Evolutionary conservation across 345 rosid species (phyloP).

Genomic region (rapeseed (Brassica napus)): DNA sequence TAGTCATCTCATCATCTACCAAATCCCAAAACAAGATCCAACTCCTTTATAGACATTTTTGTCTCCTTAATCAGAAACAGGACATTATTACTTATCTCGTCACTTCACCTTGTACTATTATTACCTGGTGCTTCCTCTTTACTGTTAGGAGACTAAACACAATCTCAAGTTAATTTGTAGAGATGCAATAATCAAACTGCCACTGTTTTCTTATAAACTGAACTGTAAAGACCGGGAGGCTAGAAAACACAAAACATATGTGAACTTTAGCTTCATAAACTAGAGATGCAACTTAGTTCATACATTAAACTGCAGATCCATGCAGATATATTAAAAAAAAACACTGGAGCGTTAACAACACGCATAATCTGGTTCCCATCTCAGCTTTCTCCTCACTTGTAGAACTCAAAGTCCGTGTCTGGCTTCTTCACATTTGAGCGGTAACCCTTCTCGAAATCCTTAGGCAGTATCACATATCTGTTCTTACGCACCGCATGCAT

Average conservation of each 20-base stretch:
- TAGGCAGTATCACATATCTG: constrained; percentile 92
- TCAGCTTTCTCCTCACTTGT: constrained; percentile 55
- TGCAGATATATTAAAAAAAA: not conserved
- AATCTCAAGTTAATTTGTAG: not conserved
- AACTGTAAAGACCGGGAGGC: constrained; percentile 7
- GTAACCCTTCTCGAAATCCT: constrained; percentile 98
- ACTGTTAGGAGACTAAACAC: constrained; percentile 10
- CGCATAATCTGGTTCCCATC: constrained; percentile 21
- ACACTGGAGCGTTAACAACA: constrained; percentile 24
- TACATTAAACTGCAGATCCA: constrained; percentile 34
- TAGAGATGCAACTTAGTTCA: constrained; percentile 35
- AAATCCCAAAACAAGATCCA: constrained; percentile 23
- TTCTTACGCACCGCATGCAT: constrained; percentile 99
- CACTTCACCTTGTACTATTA: not conserved
- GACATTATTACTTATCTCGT: not conserved
- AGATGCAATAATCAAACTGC: constrained; percentile 27
- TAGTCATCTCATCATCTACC: constrained; percentile 27
- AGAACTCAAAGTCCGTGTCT: constrained; percentile 94
- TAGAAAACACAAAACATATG: not conserved
- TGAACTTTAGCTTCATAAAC: constrained; percentile 9
- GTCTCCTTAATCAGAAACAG: not conserved
- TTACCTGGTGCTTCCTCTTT: not conserved
- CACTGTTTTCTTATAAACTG: constrained; percentile 13
- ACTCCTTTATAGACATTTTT: not conserved
- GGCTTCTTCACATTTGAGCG: constrained; percentile 99